Base-by-base conservation (phyloP, 192 early-diverging fungal genomes). In the Coemansia sp. region DNA sequence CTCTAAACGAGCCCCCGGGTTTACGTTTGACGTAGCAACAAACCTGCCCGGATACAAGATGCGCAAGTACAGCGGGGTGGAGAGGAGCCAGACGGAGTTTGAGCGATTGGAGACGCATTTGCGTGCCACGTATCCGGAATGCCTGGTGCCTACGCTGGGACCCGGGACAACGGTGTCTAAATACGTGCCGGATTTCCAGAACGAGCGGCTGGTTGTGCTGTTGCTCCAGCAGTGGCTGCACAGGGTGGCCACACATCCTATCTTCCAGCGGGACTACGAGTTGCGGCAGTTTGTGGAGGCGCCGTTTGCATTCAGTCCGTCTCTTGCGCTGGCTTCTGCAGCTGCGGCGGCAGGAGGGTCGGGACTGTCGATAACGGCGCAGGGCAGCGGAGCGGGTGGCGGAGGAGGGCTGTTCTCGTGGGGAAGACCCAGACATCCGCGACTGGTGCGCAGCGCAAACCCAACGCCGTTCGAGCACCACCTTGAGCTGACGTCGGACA, bases 201-300 rank as follows among this genome's bases (percentile, higher is more conserved):
- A 85, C 57, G 84, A 85, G 58, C 72, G 74, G 11, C 66, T 85
- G 40, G 84, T 85, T 13, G 70, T 74, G 41, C 57, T 64, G 64
- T 53, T 79, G 41, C n/a, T 85, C 46, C 84, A 85, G 63, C 72
- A 77, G 70, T 85, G 80, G 75, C 58, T 85, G 64, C 63, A 56
- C 38, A 71, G 84, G 1, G 74, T 85, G 12, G 54, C 77, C n/a
- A 62, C 42, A 41, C 84, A 85, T 32, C 77, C 76, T 39, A 75
- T 85, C 41, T 41, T 85, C 45, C 71, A 70, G 41, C 79, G 77
- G 62, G 84, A 85, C 75, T 85, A 85, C 44, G 84, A 85, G 76
- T 69, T 85, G 62, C 74, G 84, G 8, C 77, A 82, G 72, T 85
- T 85, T 74, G 79, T 85, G 8, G 84, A 85, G 60, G 73, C 84